phyloP scores from a whole-genome alignment of 768 basidiomycete genomes.

The Leccinum rimulosum region DNA sequence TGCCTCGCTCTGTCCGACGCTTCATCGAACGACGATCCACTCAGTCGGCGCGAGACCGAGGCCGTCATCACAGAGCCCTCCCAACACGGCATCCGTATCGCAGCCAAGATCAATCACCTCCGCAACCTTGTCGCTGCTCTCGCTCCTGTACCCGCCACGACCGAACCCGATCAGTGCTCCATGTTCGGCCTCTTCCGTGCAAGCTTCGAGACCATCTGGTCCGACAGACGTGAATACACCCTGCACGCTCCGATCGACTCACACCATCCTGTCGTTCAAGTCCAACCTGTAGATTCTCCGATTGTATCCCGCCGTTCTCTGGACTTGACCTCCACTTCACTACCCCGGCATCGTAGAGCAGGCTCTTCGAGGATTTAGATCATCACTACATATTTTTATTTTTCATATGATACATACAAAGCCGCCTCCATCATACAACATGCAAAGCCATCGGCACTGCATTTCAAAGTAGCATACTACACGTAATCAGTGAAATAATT shows the following conservation, averaged over 20 bases:
- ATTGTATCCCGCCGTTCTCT: slow-evolving; percentile 4
- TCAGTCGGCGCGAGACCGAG: background rate
- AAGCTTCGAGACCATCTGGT: slow-evolving; percentile 20
- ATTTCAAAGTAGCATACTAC: background rate
- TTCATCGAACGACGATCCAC: slow-evolving; percentile 1
- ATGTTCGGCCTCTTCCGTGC: slow-evolving; percentile 21
- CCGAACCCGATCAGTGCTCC: slow-evolving; percentile 13
- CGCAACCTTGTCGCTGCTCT: slow-evolving; percentile 19
- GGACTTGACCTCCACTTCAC: slow-evolving; percentile 8
- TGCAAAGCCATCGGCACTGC: background rate
- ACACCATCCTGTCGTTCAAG: slow-evolving; percentile 2
- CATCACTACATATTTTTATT: background rate
- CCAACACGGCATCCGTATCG: slow-evolving; percentile 16
- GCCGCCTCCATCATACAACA: too few species aligned
- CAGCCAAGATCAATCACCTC: slow-evolving; percentile 23
- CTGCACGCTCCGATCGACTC: slow-evolving; percentile 4
- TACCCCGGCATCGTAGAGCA: slow-evolving; percentile 15
- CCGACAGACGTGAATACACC: slow-evolving; percentile 11
- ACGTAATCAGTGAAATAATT: background rate
- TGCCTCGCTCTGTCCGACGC: slow-evolving; percentile 10
- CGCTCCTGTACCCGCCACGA: slow-evolving; percentile 22
- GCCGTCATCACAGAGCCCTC: slow-evolving; percentile 1
- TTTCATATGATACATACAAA: background rate
- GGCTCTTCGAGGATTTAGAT: slow-evolving; percentile 23
- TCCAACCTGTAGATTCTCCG: background rate